phyloP scores from a whole-genome alignment of 148 eudicot genomes.

The Cornus controversa region DNA sequence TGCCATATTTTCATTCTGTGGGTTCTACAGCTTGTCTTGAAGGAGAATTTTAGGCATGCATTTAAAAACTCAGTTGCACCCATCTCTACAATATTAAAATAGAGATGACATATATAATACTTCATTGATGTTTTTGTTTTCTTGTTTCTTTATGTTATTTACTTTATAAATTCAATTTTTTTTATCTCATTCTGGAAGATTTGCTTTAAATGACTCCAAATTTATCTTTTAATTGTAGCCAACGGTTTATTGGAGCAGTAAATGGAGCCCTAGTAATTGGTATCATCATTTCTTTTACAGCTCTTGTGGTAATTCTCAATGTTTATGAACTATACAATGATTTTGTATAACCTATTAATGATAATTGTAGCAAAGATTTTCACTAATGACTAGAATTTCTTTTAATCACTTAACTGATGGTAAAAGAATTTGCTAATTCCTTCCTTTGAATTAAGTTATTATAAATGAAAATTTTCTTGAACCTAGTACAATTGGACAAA shows the following conservation, averaged over 20 bases:
- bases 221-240: constrained; percentile 52
- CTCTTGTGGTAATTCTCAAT: constrained; percentile 67
- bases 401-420: neutral
- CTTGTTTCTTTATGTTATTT: neutral
- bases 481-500: neutral
- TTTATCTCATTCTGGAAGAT: neutral
- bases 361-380: neutral
- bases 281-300: constrained; percentile 68
- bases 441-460: neutral
- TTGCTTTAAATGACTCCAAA: neutral
- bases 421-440: neutral
- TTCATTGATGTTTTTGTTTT: neutral
- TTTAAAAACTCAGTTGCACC: constrained; percentile 1
- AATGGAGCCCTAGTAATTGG: constrained; percentile 76
- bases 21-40: constrained; percentile 3
- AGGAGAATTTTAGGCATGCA: neutral
- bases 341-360: neutral
- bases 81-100: neutral
- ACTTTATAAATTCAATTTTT: neutral
- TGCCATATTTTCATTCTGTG: neutral
- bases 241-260: constrained; percentile 80
- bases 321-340: constrained; percentile 8
- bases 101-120: neutral
- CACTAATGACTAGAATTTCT: neutral
- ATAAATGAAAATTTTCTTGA: neutral